These are phyloP conservation scores for Raddia distichophylla DNA, from an alignment of 176 grass and related monocot species.

Conservation along the genomic window DNA sequence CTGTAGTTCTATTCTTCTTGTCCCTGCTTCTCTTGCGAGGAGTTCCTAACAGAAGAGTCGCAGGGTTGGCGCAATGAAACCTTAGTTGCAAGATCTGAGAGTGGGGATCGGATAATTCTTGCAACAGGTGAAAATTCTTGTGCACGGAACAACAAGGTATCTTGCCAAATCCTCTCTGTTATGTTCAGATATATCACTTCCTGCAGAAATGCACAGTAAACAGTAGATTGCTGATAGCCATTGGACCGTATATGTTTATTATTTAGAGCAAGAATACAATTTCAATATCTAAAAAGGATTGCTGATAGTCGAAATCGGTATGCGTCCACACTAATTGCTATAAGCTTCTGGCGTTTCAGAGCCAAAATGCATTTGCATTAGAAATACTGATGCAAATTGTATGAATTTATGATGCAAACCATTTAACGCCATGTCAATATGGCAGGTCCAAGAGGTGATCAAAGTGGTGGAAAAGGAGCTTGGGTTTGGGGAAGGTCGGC, in stretches of 20 bases:
- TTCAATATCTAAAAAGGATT: background rate
- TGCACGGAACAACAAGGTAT: constrained; percentile 56
- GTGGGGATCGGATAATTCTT: constrained; percentile 56
- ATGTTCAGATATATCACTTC: background rate
- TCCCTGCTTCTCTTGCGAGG: background rate
- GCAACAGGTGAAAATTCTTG: constrained; percentile 44
- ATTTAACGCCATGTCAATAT: constrained; percentile 33
- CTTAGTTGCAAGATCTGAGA: constrained; percentile 47
- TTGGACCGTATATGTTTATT: no score
- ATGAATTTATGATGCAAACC: background rate
- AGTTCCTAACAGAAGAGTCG: constrained; percentile 6
- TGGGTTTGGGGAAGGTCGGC: constrained; percentile 65
- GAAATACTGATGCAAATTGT: background rate
- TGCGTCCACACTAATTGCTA: background rate
- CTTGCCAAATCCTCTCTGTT: background rate
- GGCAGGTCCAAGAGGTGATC: constrained; percentile 74
- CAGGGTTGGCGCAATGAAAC: constrained; percentile 83
- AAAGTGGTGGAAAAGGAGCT: constrained; percentile 79
- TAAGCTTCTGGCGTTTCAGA: background rate
- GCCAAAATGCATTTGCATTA: background rate
- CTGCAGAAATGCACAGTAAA: constrained; percentile 31
- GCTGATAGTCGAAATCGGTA: background rate
- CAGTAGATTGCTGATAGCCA: background rate
- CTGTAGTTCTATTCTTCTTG: background rate
- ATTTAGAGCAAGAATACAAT: no score